Conservation (phyloP, 31 red algal species). For the Asparagopsis taxiformis region DNA sequence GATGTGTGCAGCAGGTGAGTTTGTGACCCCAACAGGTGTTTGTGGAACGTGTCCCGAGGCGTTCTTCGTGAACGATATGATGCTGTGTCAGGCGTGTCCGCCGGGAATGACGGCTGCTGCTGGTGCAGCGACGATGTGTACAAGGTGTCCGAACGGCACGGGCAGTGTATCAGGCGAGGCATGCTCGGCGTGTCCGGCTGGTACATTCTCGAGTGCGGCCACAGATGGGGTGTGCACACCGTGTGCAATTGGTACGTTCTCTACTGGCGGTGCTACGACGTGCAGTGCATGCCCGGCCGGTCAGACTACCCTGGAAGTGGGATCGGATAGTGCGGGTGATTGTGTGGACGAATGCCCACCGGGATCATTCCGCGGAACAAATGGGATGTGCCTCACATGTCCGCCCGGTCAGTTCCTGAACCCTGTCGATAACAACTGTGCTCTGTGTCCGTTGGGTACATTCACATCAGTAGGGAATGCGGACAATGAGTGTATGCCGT, state of each 20-base stretch:
- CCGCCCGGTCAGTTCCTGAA: background rate
- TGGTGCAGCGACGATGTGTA: background rate
- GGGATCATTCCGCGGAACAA: background rate
- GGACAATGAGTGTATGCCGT: background rate
- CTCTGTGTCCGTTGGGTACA: background rate
- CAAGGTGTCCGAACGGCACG: background rate
- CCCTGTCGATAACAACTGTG: background rate
- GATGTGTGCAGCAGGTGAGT: background rate
- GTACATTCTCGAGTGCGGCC: background rate
- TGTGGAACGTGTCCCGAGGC: background rate
- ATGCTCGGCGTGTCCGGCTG: background rate
- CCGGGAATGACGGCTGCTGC: background rate
- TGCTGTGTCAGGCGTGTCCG: background rate
- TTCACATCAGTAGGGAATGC: background rate
- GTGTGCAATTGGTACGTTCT: background rate
- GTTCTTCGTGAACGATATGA: background rate
- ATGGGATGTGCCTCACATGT: background rate
- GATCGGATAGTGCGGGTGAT: background rate
- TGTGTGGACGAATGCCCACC: background rate
- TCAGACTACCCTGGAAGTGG: background rate
- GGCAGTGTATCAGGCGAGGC: background rate
- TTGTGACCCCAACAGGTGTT: background rate
- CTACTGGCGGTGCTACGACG: background rate
- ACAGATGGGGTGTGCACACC: background rate
- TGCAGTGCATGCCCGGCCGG: background rate